These are phyloP conservation scores for Suhomyces kunorum DNA, from an alignment of 1,139 yeast genomes.

Conservation along the genomic window DNA sequence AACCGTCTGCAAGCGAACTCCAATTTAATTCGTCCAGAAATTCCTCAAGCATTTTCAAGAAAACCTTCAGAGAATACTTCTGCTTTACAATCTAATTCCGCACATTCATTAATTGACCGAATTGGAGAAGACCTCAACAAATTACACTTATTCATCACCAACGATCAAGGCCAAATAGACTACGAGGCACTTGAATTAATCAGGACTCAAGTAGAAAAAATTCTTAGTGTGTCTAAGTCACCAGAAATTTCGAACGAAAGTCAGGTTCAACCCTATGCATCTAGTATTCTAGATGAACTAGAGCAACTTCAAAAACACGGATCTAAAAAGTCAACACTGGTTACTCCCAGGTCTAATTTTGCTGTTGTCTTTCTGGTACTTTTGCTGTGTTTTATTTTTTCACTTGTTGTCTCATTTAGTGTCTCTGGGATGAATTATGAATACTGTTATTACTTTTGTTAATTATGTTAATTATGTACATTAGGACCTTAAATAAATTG, in stretches of 20 bases:
- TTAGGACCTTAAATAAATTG: slow-evolving; percentile 11
- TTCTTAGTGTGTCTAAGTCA: slow-evolving; percentile 4
- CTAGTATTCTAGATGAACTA: slow-evolving; percentile 13
- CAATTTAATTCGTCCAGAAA: neutral
- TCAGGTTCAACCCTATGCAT: neutral
- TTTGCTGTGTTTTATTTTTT: slow-evolving; percentile 13
- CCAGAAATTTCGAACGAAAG: neutral
- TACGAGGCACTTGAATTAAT: slow-evolving; percentile 9
- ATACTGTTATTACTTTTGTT: slow-evolving; percentile 43
- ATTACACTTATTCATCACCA: slow-evolving; percentile 1
- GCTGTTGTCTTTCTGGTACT: no score
- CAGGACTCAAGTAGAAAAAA: slow-evolving; percentile 11
- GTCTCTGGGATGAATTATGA: slow-evolving; percentile 36
- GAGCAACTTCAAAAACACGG: slow-evolving; percentile 10
- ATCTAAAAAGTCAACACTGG: no score
- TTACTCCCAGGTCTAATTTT: no score
- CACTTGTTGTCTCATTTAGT: slow-evolving; percentile 27
- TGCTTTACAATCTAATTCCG: neutral
- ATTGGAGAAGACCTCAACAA: slow-evolving; percentile 5
- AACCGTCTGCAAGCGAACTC: neutral
- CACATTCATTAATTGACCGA: neutral
- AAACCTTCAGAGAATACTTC: neutral
- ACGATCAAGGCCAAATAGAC: slow-evolving; percentile 2
- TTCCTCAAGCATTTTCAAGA: neutral
- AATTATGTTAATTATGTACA: slow-evolving; percentile 25